Evolutionary conservation across 2,329 filamentous ascomycete species (phyloP), one percentile per base, ranked within the genome.

Genomic region (Trichoderma lentiforme): DNA sequence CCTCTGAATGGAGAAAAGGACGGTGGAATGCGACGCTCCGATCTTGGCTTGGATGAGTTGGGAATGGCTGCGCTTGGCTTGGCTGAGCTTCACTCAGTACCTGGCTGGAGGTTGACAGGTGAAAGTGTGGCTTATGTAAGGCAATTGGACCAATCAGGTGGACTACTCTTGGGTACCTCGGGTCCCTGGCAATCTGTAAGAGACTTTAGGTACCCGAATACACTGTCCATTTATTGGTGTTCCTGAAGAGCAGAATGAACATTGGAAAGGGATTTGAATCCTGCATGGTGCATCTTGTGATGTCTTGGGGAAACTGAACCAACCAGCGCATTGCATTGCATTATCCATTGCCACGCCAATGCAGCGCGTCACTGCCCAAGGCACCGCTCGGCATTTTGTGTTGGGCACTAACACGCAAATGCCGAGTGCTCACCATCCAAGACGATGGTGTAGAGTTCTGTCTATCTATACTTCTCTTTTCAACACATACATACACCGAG

Each of bases 341-440:
- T 60, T 60, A 60, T 30, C 15, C 15, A 32, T 3, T 15, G 5
- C 62, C n/a, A 53, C 47, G 43, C n/a, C 39, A 47, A 30, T 62
- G 57, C 67, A 70, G 9, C 32, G 34, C 51, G 24, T 58, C 30
- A 32, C 47, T 57, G 68, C 68, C 60, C 15, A 71, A 71, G 60
- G 68, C 60, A 64, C 34, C 12, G 15, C 12, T 51, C 34, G 43
- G 36, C 36, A 60, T 36, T 60, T 24, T 28, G 11, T 3, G 11
- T 21, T 36, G 32, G 51, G 53, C 30, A 58, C 51, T 56, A 28
- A 60, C 12, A 51, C 26, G 57, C 34, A 39, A 26, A 21, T 30
- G 24, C 53, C 53, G 53, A 28, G 26, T 28, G 26, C 36, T 39
- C 36, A 39, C 36, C 36, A 39, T 39, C 36, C 21, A 21, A 21